Base-by-base conservation (phyloP, 768 basidiomycete species). In the Trametes maxima region DNA sequence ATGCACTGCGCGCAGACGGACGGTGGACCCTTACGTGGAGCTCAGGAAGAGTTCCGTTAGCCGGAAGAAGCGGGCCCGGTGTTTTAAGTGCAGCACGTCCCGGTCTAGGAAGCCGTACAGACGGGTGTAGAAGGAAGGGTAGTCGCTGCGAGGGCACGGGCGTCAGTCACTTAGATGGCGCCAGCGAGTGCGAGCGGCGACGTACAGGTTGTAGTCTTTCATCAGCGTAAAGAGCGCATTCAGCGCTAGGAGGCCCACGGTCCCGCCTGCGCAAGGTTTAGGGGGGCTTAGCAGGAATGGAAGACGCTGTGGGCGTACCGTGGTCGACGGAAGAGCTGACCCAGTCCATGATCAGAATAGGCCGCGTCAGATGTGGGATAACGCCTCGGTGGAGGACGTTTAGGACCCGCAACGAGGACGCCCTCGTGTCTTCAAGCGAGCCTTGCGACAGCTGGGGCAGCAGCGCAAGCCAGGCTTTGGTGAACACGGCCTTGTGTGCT, bases 61-160 rank as follows among this genome's bases (percentile, higher is more conserved):
- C 28, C 96, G 85, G 82, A 99, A 97, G 77, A 99, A 98, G 43
- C 96, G 85, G 1, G 96, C 90, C 13, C 97, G 85, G 70, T 97
- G 90, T 70, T 94, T 96, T 53, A 92, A 83, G 68, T 98, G 96
- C 7, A 99, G 82, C 4, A 97, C 82, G 19, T 95, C 85, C 11
- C 88, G 82, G 70, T 96, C 91, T 19, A 98, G 82, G 72, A 98
- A 91, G 1, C 87, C 82, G 71, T 98, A 98, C 2, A 99, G 82
- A 5, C 90, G 87, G 6, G 88, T 90, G 76, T 97, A 99, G 76
- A 99, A 98, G 12, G 87, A 88, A 2, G 97, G 95, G 69, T 96
- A 98, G 69, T 99, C 97, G 11, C 96, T 98, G 69, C 8, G n/a
- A 35, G 57, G 68, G 47, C 53, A 3, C 43, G 17, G 13, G 14